These are phyloP conservation scores for Ogataea hybrid DNA, from an alignment of 1,139 yeast species.

Conservation along the genomic window DNA sequence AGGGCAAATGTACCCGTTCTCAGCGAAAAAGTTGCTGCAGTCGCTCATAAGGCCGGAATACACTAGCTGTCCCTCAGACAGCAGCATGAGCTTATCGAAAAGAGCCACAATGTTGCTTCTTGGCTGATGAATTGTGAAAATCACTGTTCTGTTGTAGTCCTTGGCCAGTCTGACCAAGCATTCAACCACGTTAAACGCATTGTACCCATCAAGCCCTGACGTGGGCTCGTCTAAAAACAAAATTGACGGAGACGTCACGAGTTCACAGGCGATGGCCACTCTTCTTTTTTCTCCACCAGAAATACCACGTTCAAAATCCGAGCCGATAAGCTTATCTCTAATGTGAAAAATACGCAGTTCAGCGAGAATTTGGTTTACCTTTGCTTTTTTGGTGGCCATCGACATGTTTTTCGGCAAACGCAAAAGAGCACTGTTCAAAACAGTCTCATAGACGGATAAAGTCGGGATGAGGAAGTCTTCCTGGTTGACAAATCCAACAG, in stretches of 20 bases:
- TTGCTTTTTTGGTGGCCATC: slow-evolving; percentile 63
- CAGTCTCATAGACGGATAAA: slow-evolving; percentile 92
- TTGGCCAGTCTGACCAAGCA: slow-evolving; percentile 77
- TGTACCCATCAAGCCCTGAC: slow-evolving; percentile 90
- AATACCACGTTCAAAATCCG: slow-evolving; percentile 86
- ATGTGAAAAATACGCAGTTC: slow-evolving; percentile 83
- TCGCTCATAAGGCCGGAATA: slow-evolving; percentile 81
- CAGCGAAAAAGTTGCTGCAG: slow-evolving; percentile 70
- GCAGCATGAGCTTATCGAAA: slow-evolving; percentile 75
- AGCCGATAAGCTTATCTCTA: slow-evolving; percentile 84
- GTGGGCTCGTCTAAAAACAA: slow-evolving; percentile 88
- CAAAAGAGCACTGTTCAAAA: slow-evolving; percentile 83
- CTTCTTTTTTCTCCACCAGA: slow-evolving; percentile 93
- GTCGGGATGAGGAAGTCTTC: slow-evolving; percentile 91
- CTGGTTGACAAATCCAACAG: slow-evolving; percentile 96
- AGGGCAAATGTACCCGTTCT: slow-evolving; percentile 81
- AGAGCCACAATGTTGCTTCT: slow-evolving; percentile 90
- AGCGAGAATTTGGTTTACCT: slow-evolving; percentile 80
- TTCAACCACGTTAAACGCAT: slow-evolving; percentile 89
- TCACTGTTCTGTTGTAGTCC: slow-evolving; percentile 79
- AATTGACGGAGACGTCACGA: slow-evolving; percentile 82
- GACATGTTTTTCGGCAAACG: slow-evolving; percentile 83
- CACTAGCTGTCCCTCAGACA: slow-evolving; percentile 82
- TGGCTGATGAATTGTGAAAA: slow-evolving; percentile 97
- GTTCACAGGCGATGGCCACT: slow-evolving; percentile 86